phyloP scores from a whole-genome alignment of 768 basidiomycete genomes.

The Mrakia blollopis region DNA sequence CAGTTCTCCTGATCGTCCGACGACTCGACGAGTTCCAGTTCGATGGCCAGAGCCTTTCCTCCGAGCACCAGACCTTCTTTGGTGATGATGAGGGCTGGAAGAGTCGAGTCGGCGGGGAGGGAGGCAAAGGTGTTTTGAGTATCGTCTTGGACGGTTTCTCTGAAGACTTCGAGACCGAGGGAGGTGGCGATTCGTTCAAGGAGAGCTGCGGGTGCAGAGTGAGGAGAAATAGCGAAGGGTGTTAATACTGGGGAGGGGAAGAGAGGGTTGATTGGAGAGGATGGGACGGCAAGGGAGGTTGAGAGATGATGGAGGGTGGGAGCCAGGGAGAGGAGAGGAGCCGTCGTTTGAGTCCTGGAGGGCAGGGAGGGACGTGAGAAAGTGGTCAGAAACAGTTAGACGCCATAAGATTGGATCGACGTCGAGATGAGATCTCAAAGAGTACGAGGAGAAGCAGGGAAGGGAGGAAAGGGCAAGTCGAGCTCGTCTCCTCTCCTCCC shows the following conservation, averaged over 20 bases:
- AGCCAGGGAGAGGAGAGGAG: background rate
- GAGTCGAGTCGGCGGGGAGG: background rate
- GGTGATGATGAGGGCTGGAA: background rate
- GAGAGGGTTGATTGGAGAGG: background rate
- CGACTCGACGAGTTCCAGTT: slow-evolving; percentile 18
- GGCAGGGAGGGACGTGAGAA: background rate
- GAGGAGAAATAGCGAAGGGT: slow-evolving; percentile 8
- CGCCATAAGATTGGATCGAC: background rate
- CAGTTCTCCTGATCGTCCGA: background rate
- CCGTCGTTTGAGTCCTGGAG: background rate
- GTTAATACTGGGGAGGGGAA: background rate
- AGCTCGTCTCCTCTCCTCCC: background rate
- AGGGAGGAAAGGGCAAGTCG: background rate
- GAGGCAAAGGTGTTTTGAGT: background rate
- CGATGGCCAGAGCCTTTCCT: slow-evolving; percentile 17
- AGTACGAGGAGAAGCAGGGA: background rate
- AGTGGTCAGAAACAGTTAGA: background rate
- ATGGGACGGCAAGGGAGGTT: background rate
- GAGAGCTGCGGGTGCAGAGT: background rate
- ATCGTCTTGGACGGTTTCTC: background rate
- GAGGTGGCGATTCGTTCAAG: slow-evolving; percentile 13
- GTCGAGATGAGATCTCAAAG: background rate
- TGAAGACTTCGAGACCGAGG: slow-evolving; percentile 30
- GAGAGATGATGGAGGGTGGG: slow-evolving; percentile 8
- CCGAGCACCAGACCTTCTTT: slow-evolving; percentile 25